Conservation (phyloP, 306 rosid genomes). For the Canavalia gladiata region DNA sequence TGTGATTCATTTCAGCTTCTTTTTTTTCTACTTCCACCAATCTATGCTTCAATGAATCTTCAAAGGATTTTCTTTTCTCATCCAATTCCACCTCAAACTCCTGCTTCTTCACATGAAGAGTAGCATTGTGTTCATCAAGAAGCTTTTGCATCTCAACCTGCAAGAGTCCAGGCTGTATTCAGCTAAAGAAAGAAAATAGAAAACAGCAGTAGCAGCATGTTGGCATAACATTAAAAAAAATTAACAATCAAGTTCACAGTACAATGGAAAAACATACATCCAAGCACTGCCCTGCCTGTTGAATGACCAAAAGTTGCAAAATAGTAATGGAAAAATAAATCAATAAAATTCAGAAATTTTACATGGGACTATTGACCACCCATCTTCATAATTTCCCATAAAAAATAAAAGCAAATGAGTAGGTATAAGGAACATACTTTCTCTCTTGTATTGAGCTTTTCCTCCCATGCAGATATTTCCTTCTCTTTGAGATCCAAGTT, state of each 20-base stretch:
- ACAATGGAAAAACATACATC: constrained; percentile 3
- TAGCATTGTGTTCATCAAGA: constrained; percentile 78
- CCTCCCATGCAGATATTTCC: constrained; percentile 76
- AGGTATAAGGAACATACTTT: constrained; percentile 61
- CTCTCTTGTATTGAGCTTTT: constrained; percentile 80
- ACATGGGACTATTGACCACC: not conserved
- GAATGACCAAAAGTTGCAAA: constrained; percentile 24
- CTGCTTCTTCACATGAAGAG: constrained; percentile 71
- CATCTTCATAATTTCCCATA: constrained; percentile 17
- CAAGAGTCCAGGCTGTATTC: constrained; percentile 24
- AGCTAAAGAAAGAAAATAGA: constrained; percentile 19
- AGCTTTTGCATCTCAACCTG: constrained; percentile 92
- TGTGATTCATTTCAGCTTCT: constrained; percentile 86
- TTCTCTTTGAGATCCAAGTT: constrained; percentile 78
- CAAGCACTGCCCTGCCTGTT: constrained; percentile 1
- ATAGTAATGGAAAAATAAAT: not conserved
- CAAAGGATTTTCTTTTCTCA: constrained; percentile 80
- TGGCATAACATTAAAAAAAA: not conserved
- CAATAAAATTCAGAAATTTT: constrained; percentile 25
- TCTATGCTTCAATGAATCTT: constrained; percentile 73
- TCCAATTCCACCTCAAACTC: constrained; percentile 84
- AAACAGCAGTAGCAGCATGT: not conserved
- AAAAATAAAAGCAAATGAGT: constrained; percentile 1
- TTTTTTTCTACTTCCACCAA: constrained; percentile 79
- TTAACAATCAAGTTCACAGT: not conserved